Percentiles rank a stretch among this genome's conserved stretches.
Evolutionary conservation across 495 filamentous ascomycete species (phyloP).

Genomic region (Hypoxylon rickii): DNA sequence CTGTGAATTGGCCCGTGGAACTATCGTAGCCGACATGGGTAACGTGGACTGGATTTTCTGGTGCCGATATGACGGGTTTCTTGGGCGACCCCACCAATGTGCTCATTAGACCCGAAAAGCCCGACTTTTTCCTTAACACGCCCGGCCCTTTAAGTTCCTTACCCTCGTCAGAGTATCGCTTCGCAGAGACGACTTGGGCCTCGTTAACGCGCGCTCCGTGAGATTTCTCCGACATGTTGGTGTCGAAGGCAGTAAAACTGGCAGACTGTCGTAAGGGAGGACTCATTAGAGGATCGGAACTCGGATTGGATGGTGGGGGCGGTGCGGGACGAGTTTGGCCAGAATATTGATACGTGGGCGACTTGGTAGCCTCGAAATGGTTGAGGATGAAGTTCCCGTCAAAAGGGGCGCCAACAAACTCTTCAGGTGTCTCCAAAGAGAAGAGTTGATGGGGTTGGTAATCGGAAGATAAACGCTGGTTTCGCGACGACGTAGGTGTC

Average conservation of each 20-base stretch:
- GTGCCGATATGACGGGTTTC: conserved; percentile 89
- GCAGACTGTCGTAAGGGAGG: conserved; percentile 75
- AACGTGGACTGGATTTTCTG: conserved; percentile 96
- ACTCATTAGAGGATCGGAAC: conserved; percentile 60
- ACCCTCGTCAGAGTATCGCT: conserved; percentile 85
- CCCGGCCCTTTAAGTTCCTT: conserved; percentile 61
- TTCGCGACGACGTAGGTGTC: too few relatives aligned
- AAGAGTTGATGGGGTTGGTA: conserved; percentile 55
- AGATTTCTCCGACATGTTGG: conserved; percentile 54
- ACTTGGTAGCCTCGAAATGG: conserved; percentile 66
- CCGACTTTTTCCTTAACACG: conserved; percentile 82
- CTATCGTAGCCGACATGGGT: conserved; percentile 98
- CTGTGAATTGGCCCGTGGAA: conserved; percentile 94
- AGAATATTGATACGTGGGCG: conserved; percentile 42
- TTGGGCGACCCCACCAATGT: conserved; percentile 89
- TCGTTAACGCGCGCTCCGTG: conserved; percentile 57
- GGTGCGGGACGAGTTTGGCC: conserved; percentile 54
- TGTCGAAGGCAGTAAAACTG: conserved; percentile 70
- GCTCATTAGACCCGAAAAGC: conserved; percentile 93
- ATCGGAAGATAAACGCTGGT: conserved; percentile 31
- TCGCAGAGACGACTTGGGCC: conserved; percentile 62
- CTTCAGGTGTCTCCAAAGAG: conserved; percentile 67
- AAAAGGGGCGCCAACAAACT: conserved; percentile 71
- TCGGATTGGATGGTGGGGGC: conserved; percentile 60
- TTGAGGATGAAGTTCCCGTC: conserved; percentile 71